Conservation (phyloP, 2,329 filamentous ascomycete species). For the Ceratocystis albifundus region DNA sequence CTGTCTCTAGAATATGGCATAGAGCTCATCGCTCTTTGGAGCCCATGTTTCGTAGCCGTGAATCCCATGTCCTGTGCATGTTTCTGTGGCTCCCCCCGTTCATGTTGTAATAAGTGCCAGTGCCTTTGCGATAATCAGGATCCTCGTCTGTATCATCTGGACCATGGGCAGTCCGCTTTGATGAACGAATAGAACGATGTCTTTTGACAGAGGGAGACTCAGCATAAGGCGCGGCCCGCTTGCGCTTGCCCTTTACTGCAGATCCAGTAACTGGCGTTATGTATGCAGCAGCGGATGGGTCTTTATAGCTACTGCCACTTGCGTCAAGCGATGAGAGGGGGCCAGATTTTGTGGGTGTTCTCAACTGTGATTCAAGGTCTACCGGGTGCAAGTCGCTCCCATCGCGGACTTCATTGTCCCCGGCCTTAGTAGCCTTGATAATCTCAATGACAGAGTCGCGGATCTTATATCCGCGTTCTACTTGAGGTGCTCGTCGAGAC, state of each 20-base stretch:
- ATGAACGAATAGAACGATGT: not conserved
- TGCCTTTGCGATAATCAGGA: not conserved
- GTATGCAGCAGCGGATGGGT: not conserved
- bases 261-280: not conserved
- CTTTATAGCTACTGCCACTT: not conserved
- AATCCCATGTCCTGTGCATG: not conserved
- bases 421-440: not conserved
- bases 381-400: not conserved
- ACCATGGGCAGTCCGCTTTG: not conserved
- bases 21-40: not conserved
- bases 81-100: not conserved
- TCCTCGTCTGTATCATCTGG: not conserved
- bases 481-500: not conserved
- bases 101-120: not conserved
- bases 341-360: not conserved
- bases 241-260: not conserved
- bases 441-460: constrained; percentile 11
- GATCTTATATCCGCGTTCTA: constrained; percentile 12
- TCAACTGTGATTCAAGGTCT: not conserved
- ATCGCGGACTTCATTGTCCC: not conserved
- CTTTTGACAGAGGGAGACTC: not conserved
- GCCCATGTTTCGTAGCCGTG: not conserved
- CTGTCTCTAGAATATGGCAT: not conserved
- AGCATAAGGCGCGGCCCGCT: not conserved
- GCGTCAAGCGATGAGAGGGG: not conserved